These are phyloP conservation scores for Teratosphaeriaceae sp. DNA, from an alignment of 2,329 filamentous ascomycete species.

Conservation along the genomic window DNA sequence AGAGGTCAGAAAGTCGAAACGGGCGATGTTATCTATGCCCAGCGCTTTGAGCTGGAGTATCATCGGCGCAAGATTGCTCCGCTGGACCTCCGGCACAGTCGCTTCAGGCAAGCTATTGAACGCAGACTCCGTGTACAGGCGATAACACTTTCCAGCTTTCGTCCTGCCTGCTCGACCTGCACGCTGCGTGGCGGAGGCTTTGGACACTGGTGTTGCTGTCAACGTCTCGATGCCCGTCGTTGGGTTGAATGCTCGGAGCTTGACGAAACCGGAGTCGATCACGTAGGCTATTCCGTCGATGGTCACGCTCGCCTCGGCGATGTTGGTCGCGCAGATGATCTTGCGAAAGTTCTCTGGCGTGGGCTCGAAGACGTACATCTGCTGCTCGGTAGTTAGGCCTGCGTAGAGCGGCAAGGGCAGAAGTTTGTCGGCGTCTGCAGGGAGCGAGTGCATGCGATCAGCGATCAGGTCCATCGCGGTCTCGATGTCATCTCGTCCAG, in stretches of 20 bases:
- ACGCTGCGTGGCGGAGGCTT: slow-evolving; percentile 86
- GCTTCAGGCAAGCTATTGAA: slow-evolving; percentile 61
- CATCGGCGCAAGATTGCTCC: slow-evolving; percentile 81
- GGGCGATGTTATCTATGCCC: slow-evolving; percentile 87
- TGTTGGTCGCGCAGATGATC: slow-evolving; percentile 90
- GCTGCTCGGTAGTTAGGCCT: slow-evolving; percentile 80
- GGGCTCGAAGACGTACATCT: slow-evolving; percentile 91
- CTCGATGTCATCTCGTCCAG: slow-evolving; percentile 90
- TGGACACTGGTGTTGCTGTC: slow-evolving; percentile 74
- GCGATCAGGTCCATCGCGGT: slow-evolving; percentile 69
- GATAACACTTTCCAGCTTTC: slow-evolving; percentile 85
- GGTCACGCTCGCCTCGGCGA: slow-evolving; percentile 92
- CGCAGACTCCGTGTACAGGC: slow-evolving; percentile 75
- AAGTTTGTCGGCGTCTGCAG: slow-evolving; percentile 52
- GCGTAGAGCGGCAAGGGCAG: slow-evolving; percentile 79
- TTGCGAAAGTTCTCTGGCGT: slow-evolving; percentile 77
- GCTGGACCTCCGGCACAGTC: slow-evolving; percentile 84
- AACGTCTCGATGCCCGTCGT: slow-evolving; percentile 80
- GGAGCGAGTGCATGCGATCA: slow-evolving; percentile 61
- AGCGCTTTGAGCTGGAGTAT: slow-evolving; percentile 90
- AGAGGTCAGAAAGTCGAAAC: slow-evolving; percentile 81
- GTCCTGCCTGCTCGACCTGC: slow-evolving; percentile 87
- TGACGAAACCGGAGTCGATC: slow-evolving; percentile 84
- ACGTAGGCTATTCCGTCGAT: slow-evolving; percentile 90
- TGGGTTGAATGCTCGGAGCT: slow-evolving; percentile 79